phyloP scores from a whole-genome alignment of 2,329 filamentous ascomycete species.

The Penicillium hesseltinei region DNA sequence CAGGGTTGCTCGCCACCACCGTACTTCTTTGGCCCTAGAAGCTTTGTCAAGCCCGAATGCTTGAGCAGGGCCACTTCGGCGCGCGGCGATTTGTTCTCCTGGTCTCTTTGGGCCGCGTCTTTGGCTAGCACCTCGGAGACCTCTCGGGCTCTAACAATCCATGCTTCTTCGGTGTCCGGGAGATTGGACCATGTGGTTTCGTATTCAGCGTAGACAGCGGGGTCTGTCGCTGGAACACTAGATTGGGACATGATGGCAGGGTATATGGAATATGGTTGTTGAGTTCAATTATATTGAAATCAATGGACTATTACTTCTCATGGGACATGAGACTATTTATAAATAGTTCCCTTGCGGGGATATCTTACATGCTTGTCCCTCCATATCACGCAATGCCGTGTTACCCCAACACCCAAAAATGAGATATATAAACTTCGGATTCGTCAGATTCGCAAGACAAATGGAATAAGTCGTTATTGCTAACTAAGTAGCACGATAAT shows the following conservation, averaged over 20 bases:
- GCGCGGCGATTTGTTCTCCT: constrained; percentile 53
- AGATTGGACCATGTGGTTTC: constrained; percentile 37
- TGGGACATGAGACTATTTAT: neutral
- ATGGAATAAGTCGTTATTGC: constrained; percentile 21
- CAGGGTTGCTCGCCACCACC: constrained; percentile 55
- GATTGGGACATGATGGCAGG: constrained; percentile 14
- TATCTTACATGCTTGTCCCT: constrained; percentile 12
- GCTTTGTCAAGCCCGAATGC: constrained; percentile 50
- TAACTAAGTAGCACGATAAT: neutral
- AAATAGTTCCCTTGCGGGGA: neutral
- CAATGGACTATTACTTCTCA: neutral
- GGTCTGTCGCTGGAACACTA: constrained; percentile 35
- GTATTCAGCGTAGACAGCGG: constrained; percentile 42
- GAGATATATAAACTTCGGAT: neutral
- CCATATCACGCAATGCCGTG: constrained; percentile 17
- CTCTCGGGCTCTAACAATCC: constrained; percentile 50
- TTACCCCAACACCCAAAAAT: neutral
- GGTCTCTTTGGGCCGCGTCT: constrained; percentile 51
- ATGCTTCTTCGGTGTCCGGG: constrained; percentile 44
- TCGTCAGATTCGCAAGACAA: constrained; percentile 22
- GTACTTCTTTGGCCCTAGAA: constrained; percentile 51
- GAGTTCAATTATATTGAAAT: neutral
- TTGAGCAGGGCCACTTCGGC: constrained; percentile 55
- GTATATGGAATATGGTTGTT: neutral
- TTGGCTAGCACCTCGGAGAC: constrained; percentile 51